Base-by-base conservation (phyloP, 306 rosid species). In the Notholithocarpus densiflorus region DNA sequence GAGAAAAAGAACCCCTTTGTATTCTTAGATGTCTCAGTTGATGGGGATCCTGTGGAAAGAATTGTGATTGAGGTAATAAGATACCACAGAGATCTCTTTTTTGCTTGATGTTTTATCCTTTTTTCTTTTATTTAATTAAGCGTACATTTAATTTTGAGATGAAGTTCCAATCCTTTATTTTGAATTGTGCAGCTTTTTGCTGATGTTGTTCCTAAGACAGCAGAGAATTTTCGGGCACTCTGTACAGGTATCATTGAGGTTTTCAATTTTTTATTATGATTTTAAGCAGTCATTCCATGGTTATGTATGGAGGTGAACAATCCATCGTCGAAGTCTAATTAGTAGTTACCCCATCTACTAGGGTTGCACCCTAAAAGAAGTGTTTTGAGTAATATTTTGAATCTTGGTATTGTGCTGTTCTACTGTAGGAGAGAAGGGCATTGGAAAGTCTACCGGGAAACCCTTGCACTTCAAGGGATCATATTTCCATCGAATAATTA, bases 381-480 rank as follows among this genome's bases (percentile, higher is more conserved):
- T 66, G 37, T 8, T 8, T 32, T 66, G 65, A 59, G 37, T 66
- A 34, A 31, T 43, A 43, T 71, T 69, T 29, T 77, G 66, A 23
- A 21, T 71, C 52, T 64, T 71, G 74, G 11, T 71, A 40, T 18
- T 80, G 53, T 40, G 72, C 13, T 81, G 79, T 78, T 65, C 32
- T 77, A 52, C 14, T 73, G 78, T 79, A 96, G 99, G 99, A 75
- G 99, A 93, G 84, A 96, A 91, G 86, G 98, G 96, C 72, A 86
- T 88, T 74, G 97, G 98, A 69, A 88, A 87, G 84, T 82, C 92
- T 53, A 92, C 98, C 0, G 96, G 91, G 54, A 93, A 90, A 82
- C 96, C 94, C 80, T 91, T 93, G 82, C 97, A 93, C 83, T 96
- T 74, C 84, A 90, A 89, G 84, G 99, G 97, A 61, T 85, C 99